Evolutionary conservation across 1,284 basidiomycete genomes (phyloP).

Genomic region (Chalciporus sp.): DNA sequence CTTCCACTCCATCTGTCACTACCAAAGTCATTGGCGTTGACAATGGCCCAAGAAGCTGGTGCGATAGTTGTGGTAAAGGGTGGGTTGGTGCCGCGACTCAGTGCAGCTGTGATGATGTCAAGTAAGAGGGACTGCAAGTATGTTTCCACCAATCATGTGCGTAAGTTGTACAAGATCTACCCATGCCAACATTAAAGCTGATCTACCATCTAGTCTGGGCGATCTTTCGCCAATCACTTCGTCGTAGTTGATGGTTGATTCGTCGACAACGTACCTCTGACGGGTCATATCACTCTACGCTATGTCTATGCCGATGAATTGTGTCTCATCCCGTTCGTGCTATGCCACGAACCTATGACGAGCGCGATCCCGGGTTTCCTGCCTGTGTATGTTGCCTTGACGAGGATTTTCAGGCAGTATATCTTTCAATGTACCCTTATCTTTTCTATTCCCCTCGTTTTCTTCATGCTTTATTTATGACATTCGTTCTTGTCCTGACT

Average conservation of each 20-base stretch:
- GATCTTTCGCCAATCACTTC: slow-evolving; percentile 39
- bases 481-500: slow-evolving; percentile 18
- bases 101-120: slow-evolving; percentile 69
- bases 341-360: slow-evolving; percentile 52
- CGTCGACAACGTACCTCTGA: slow-evolving; percentile 34
- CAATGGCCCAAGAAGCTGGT: slow-evolving; percentile 64
- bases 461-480: slow-evolving; percentile 8
- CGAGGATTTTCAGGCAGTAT: slow-evolving; percentile 36
- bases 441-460: slow-evolving; percentile 2
- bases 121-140: slow-evolving; percentile 42
- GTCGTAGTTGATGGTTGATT: slow-evolving; percentile 42
- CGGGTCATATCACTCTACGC: slow-evolving; percentile 42
- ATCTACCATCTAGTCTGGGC: slow-evolving; percentile 29
- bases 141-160: slow-evolving; percentile 21
- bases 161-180: slow-evolving; percentile 18
- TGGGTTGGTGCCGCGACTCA: slow-evolving; percentile 56
- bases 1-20: slow-evolving; percentile 41
- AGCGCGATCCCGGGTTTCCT: slow-evolving; percentile 52
- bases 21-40: slow-evolving; percentile 63
- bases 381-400: slow-evolving; percentile 34
- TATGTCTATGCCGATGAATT: slow-evolving; percentile 55
- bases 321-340: slow-evolving; percentile 62
- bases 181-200: slow-evolving; percentile 2
- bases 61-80: slow-evolving; percentile 73
- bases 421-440: slow-evolving; percentile 12